Evolutionary conservation across 805 yeast species (phyloP), one percentile per base, ranked within the genome.

Genomic region (Candida parachauliodes): DNA sequence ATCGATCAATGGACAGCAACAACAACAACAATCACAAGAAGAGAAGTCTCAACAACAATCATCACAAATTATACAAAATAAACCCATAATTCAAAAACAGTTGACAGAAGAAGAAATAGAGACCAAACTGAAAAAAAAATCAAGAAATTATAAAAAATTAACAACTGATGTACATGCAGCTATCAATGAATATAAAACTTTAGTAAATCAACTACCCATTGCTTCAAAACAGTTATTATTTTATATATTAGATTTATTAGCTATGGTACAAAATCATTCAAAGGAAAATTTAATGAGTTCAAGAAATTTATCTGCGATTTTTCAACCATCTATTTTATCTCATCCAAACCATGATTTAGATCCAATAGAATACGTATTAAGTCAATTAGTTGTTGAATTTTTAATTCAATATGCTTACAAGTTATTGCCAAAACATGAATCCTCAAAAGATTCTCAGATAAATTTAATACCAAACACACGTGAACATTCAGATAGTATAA

Each of bases 251-350:
- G 98, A 93, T 59, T 66, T 93, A 46, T 68, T 93, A 41, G 83
- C 95, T 10, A 76, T 88, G 64, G 94, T 93, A 51, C 83, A 88
- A 29, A 77, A 83, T 42, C 81, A 84, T 51, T 74, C 94, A 11
- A 76, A 75, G 34, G 77, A 77, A 42, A 93, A 89, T 57, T 68
- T 87, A 46, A 93, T 93, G 99, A 80, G 96, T 2, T 86, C 95
- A 1, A 77, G 88, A 50, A 93, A 93, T 56, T 67, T 93, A 46
- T 95, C 98, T 1, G 96, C 98, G 2, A 86, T 93, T 40, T 93
- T 93, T 65, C 98, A 93, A 63, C 98, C 98, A 3, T 85, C 96
- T n/a, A 79, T 93, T 12, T 68, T 93, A 37, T 84, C 95, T 8
- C 98, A 91, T 58, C 95, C 96, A 4, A 76, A 74, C 47, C 97